Evolutionary conservation across 441 rosid genomes (phyloP).

Genomic region (Gossypium gossypioides): DNA sequence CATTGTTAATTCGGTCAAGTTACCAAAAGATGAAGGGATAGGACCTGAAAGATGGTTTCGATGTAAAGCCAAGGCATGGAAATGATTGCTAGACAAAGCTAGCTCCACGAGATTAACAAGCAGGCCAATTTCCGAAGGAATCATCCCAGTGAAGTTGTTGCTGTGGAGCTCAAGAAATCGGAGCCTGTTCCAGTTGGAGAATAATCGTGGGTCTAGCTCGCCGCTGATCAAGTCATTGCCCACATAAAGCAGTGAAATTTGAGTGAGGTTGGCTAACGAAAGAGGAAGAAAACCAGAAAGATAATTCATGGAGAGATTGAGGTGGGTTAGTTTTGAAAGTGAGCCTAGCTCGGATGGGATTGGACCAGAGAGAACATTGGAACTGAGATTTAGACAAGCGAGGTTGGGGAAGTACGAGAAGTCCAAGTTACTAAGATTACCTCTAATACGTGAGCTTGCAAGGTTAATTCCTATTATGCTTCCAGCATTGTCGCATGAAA

Average conservation of each 20-base stretch:
- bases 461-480: constrained; percentile 1
- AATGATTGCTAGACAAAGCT: background rate
- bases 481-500: background rate
- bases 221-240: constrained; percentile 5
- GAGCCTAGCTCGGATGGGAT: constrained; percentile 23
- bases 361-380: constrained; percentile 20
- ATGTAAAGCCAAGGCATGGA: background rate
- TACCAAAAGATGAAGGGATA: constrained; percentile 27
- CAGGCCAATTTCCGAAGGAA: constrained; percentile 1
- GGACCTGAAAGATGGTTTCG: constrained; percentile 9
- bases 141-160: constrained; percentile 7
- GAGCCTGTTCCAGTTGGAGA: background rate
- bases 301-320: constrained; percentile 13
- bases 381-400: constrained; percentile 20
- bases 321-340: constrained; percentile 22
- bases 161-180: constrained; percentile 4
- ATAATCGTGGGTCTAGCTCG: background rate
- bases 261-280: background rate
- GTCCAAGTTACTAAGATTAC: background rate
- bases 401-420: constrained; percentile 29
- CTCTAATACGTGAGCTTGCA: background rate
- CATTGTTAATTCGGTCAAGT: constrained; percentile 23
- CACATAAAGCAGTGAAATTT: background rate
- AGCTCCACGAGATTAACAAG: constrained; percentile 3
- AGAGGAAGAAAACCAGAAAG: constrained; percentile 9